Base-by-base conservation (phyloP, 768 basidiomycete genomes). In the Arthromyces matolae region DNA sequence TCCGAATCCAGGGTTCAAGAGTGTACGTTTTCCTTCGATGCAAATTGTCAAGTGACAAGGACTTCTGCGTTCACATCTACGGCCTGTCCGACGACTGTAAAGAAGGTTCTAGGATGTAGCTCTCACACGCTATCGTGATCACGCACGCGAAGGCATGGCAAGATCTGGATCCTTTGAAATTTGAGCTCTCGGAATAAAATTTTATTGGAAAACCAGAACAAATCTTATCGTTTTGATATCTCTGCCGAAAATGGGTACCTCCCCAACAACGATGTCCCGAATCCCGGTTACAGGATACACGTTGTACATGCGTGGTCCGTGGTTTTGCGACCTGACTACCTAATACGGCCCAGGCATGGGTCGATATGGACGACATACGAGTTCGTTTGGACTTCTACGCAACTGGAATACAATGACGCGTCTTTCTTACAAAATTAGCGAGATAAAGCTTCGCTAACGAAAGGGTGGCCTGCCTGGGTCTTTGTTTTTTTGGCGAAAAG, bases 261-360 rank as follows among this genome's bases (percentile, higher is more conserved):
- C 64, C 79, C 81, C 73, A 83, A 79, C 71, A 77, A 69, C 69
- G 72, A 71, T 71, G 70, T 76, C 74, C 77, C 78, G 72, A 77
- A 73, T 77, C 70, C 81, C 76, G 80, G 80, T 76, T 73, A 71
- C 75, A 69, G 72, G 70, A 67, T 77, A 75, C 81, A 83, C 78
- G 81, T 82, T 81, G 71, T 68, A 61, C 54, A 56, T 65, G 57
- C 66, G 64, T 57, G 68, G 67, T 64, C 80, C 80, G 75, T 64
- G 62, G 54, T 69, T 61, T 70, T 65, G 78, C 73, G 64, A 67
- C 79, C 52, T 51, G 76, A 65, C 64, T 85, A 66, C 83, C 81
- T 73, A 75, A 79, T 56, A 51, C 46, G 51, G 55, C 35, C 36
- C 45, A 55, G 55, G 53, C 56, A 48, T 60, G 56, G 48, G 37